Conservation (phyloP, 495 filamentous ascomycete genomes). For the Neurospora tetraspora region DNA sequence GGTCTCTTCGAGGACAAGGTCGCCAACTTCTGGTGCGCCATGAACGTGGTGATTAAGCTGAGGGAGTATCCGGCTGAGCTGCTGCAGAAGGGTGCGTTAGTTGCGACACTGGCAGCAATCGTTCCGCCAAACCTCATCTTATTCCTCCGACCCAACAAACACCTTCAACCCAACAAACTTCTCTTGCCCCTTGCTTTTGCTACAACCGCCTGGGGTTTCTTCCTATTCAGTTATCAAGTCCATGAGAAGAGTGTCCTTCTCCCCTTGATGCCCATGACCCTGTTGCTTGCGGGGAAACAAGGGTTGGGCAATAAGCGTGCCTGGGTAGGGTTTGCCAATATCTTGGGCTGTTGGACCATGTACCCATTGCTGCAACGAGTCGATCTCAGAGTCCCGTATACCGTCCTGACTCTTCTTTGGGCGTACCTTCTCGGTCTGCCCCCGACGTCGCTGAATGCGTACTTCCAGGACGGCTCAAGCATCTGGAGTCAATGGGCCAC, state of each 20-base stretch:
- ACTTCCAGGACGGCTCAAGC: slow-evolving; percentile 40
- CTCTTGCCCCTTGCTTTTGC: slow-evolving; percentile 71
- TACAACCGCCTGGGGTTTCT: slow-evolving; percentile 88
- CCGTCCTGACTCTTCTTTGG: slow-evolving; percentile 76
- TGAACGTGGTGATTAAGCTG: slow-evolving; percentile 83
- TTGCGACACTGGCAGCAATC: slow-evolving; percentile 67
- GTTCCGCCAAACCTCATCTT: slow-evolving; percentile 66
- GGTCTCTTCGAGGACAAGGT: slow-evolving; percentile 98
- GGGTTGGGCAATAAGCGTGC: slow-evolving; percentile 67
- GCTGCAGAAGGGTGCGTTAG: slow-evolving; percentile 68
- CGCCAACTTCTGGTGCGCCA: slow-evolving; percentile 92
- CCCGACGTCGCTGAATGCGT: slow-evolving; percentile 59
- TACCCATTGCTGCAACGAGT: slow-evolving; percentile 84
- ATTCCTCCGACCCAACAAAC: slow-evolving; percentile 66
- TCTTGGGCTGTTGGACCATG: slow-evolving; percentile 87
- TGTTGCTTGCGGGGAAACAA: slow-evolving; percentile 66
- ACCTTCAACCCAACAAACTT: slow-evolving; percentile 56
- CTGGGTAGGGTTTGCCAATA: slow-evolving; percentile 90
- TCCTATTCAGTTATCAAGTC: slow-evolving; percentile 92
- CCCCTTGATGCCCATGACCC: slow-evolving; percentile 82
- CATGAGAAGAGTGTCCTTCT: slow-evolving; percentile 95
- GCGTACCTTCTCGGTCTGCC: slow-evolving; percentile 82
- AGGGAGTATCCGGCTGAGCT: slow-evolving; percentile 53
- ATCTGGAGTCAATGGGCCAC: slow-evolving; percentile 41
- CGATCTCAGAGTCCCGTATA: slow-evolving; percentile 73